phyloP scores from a whole-genome alignment of 140 eudicot species.

The Bidens hawaiensis region DNA sequence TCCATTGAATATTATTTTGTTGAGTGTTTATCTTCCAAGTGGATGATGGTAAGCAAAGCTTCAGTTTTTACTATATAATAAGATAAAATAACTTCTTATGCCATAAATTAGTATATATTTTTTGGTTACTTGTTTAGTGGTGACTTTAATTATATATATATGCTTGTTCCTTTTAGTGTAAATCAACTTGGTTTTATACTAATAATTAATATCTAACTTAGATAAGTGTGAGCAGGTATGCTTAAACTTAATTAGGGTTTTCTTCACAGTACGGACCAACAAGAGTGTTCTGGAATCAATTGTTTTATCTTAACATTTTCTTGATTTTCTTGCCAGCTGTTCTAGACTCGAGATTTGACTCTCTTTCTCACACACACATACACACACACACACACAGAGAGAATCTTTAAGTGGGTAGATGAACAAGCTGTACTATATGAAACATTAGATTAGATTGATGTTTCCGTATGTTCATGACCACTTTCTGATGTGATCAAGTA shows the following conservation, averaged over 20 bases:
- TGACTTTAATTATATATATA: background rate
- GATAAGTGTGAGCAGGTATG: conserved; percentile 14
- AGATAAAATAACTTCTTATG: background rate
- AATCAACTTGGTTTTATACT: conserved; percentile 10
- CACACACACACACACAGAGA: too few relatives aligned
- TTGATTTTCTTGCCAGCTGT: background rate
- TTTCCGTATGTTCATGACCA: background rate
- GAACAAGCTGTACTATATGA: background rate
- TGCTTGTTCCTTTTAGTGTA: conserved; percentile 23
- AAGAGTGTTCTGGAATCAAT: conserved; percentile 9
- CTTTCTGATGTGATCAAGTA: background rate
- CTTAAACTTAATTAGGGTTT: conserved; percentile 32
- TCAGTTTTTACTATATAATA: background rate
- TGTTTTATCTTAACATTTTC: conserved; percentile 13
- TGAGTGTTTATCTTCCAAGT: conserved; percentile 14
- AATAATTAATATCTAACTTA: background rate
- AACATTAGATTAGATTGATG: background rate
- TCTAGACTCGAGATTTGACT: background rate
- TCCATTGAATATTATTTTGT: background rate
- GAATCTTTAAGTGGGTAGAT: background rate
- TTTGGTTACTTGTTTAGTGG: conserved; percentile 12
- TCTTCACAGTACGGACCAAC: conserved; percentile 1
- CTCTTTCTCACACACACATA: too few relatives aligned
- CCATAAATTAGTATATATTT: background rate
- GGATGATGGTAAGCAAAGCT: conserved; percentile 21